Conservation (phyloP, 176 grass and related monocot genomes). For the Leersia perrieri region DNA sequence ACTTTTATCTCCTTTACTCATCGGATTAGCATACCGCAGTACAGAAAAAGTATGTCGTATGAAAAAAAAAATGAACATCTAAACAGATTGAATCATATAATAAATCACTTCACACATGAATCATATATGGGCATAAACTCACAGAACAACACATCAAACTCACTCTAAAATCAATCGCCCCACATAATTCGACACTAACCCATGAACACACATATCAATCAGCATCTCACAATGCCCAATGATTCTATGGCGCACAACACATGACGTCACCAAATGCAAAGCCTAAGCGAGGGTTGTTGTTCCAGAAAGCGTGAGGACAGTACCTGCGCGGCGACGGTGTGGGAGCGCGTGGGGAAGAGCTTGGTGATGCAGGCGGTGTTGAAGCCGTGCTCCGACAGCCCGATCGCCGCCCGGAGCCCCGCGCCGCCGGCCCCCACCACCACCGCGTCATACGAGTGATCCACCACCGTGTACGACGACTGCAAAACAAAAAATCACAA, state of each 20-base stretch:
- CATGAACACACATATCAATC: not conserved
- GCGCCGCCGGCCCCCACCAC: constrained; percentile 94
- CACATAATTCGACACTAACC: too few relatives aligned
- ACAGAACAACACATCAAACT: too few relatives aligned
- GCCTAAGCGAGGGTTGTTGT: too few relatives aligned
- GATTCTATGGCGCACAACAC: not conserved
- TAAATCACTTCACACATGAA: too few relatives aligned
- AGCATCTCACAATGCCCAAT: not conserved
- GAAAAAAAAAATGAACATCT: too few relatives aligned
- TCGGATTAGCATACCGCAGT: too few relatives aligned
- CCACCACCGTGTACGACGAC: constrained; percentile 86
- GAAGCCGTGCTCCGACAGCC: constrained; percentile 92
- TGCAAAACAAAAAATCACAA: constrained; percentile 26
- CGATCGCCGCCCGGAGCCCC: constrained; percentile 86
- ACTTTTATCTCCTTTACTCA: too few relatives aligned
- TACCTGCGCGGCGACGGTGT: constrained; percentile 94
- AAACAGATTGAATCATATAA: too few relatives aligned
- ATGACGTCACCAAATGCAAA: not conserved
- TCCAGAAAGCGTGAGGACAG: not conserved
- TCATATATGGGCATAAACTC: too few relatives aligned
- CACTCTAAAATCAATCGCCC: not conserved
- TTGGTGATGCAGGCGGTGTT: constrained; percentile 99
- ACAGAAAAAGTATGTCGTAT: too few relatives aligned
- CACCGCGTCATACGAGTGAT: constrained; percentile 92
- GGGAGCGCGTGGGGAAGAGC: constrained; percentile 95